These are phyloP conservation scores for Ailanthus altissimus DNA, from an alignment of 345 rosid species.

Conservation along the genomic window DNA sequence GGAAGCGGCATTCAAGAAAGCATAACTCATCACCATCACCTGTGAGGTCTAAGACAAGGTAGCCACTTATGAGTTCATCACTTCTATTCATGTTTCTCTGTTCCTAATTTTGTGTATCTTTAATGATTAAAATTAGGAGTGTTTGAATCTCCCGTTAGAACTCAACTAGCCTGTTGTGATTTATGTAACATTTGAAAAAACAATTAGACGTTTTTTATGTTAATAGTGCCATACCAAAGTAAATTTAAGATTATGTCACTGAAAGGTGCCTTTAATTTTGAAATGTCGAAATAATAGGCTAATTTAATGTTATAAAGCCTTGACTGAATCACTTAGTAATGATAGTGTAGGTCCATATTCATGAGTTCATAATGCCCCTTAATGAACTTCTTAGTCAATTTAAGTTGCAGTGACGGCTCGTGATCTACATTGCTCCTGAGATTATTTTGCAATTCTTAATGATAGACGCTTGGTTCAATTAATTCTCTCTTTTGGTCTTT, in stretches of 20 bases:
- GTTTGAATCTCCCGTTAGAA: constrained; percentile 14
- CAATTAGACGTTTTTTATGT: not conserved
- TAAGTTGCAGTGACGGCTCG: not conserved
- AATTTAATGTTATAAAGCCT: not conserved
- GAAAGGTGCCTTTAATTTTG: not conserved
- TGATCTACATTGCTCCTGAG: not conserved
- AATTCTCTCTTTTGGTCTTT: not conserved
- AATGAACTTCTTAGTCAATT: not conserved
- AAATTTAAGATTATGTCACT: constrained; percentile 2
- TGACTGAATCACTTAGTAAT: not conserved
- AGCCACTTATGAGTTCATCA: constrained; percentile 28
- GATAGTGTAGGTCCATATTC: not conserved
- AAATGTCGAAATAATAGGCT: not conserved
- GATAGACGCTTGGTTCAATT: constrained; percentile 1
- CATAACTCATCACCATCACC: constrained; percentile 74
- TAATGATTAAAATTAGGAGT: not conserved
- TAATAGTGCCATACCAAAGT: not conserved
- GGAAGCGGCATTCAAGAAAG: constrained; percentile 66
- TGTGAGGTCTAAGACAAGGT: constrained; percentile 85
- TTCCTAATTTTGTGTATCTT: not conserved
- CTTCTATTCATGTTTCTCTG: constrained; percentile 11
- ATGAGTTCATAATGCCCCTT: not conserved
- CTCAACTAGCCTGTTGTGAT: constrained; percentile 5
- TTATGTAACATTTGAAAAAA: not conserved
- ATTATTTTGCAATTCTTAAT: not conserved